Base-by-base conservation (phyloP, 1,284 basidiomycete genomes). In the Trichosporon coremiiforme region DNA sequence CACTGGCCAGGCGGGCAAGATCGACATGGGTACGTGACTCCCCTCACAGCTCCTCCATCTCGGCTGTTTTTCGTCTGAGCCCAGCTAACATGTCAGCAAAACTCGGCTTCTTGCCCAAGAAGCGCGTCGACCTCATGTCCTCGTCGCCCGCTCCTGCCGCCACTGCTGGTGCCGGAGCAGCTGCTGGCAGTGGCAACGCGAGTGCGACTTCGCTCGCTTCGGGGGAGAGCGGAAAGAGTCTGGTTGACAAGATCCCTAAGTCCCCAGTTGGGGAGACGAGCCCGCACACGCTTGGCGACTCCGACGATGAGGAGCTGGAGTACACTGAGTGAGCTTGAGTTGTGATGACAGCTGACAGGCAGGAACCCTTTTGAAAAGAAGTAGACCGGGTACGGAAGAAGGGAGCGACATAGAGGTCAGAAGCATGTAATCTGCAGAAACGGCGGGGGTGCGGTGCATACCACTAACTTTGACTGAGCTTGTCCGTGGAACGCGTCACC, bases 101-200 rank as follows among this genome's bases (percentile, higher is more conserved):
- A 73, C 78, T 84, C 41, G 83, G 83, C 22, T 79, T 84, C 69
- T 74, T 84, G 6, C 83, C 83, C 4, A 84, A 84, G 76, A 82
- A 82, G 69, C 74, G 76, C 53, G 83, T 84, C 62, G 80, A 82
- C 67, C 78, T 83, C 22, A 71, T 83, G 57, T 80, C 78, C 2
- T 75, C 80, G 0, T 79, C 77, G 5, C 76, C 78, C 10, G 64
- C 57, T 10, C 57, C 57, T 4, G 57, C 57, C 31, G 68, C 29
- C 25, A 25, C 25, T 25, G 25, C 25, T 25, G 25, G 25, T 25
- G 25, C 25, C 25, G 25, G 25, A 25, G 25, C 20, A 17, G 47
- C 17, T 17, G 50, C 20, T 17, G 35, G 64, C 9, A 25, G 64
- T 47, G 62, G 31, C 35, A 55, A 57, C 17, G 29, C 29, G 41